Base-by-base conservation (phyloP, 345 rosid genomes). In the Camelina hispida region DNA sequence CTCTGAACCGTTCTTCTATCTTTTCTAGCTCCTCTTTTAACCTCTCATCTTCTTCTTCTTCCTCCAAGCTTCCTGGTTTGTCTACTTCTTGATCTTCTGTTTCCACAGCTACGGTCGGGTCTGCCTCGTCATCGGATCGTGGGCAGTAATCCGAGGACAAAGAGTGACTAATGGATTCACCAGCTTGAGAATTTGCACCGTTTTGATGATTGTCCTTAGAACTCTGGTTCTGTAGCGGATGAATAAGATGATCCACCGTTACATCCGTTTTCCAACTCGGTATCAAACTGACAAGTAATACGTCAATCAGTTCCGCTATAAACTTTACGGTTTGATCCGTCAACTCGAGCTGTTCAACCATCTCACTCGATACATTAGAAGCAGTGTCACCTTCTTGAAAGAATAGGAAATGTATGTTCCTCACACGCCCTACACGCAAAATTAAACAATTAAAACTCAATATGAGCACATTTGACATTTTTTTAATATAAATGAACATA, bases 271-370 rank as follows among this genome's bases (percentile, higher is more conserved):
- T 74, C 91, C 89, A 85, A 64, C 48, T 32, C 16, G 85, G 84
- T 69, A 82, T 78, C 23, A 93, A 73, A 59, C 81, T 87, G 38
- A 81, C 25, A 6, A 93, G 81, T 78, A 93, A 79, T 66, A 82
- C 61, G 70, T 90, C 94, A 13, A 86, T 90, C 79, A 93, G 48
- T 66, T 90, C 96, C n/a, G 94, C 91, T 66, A 93, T 87, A 62
- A 86, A 83, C 44, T 78, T 77, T 6, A 88, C 90, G 59, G 88
- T 82, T 60, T 88, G 89, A 60, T 83, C 82, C 13, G 83, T 80
- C 44, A 92, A 68, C 75, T 88, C 92, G 18, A 93, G 89, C 71
- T 90, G 92, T 79, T 88, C 98, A 46, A 86, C 94, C 98, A 93
- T 93, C 81, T 93, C 98, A 67, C 86, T 81, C 28, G 98, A 90